Evolutionary conservation across 169 alveolate genomes (phyloP).

Genomic region (Plasmodium chabaudi): DNA sequence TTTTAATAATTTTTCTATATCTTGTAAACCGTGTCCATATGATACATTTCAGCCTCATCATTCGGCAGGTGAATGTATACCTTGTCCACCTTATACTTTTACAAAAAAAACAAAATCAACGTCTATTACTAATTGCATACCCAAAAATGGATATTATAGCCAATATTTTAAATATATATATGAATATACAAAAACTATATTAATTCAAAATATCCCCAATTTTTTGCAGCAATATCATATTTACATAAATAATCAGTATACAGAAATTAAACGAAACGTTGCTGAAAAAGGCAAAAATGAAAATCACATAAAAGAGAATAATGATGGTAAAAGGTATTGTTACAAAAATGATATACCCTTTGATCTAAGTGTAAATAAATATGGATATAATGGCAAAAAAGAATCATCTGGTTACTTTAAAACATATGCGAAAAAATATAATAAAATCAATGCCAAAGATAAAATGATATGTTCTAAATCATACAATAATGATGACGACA

Average conservation of each 20-base stretch:
- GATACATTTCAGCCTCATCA: slow-evolving; percentile 82
- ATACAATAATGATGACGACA: not conserved
- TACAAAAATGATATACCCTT: not conserved
- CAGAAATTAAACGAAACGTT: not conserved
- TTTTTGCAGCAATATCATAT: slow-evolving; percentile 48
- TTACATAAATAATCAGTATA: slow-evolving; percentile 25
- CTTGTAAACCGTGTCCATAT: slow-evolving; percentile 80
- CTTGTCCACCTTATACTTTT: slow-evolving; percentile 83
- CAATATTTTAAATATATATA: slow-evolving; percentile 31
- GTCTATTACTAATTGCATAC: slow-evolving; percentile 78
- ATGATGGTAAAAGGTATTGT: not conserved
- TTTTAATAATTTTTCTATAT: slow-evolving; percentile 66
- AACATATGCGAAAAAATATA: not conserved
- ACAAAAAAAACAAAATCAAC: slow-evolving; percentile 76
- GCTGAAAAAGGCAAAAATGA: not conserved
- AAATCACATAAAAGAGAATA: not conserved
- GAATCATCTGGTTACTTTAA: not conserved
- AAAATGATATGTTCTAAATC: not conserved
- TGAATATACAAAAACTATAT: slow-evolving; percentile 5
- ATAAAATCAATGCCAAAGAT: too few relatives aligned
- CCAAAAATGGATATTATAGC: slow-evolving; percentile 81
- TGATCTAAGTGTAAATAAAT: too few relatives aligned
- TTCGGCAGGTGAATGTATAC: slow-evolving; percentile 79
- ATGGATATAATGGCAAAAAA: not conserved
- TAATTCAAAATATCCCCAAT: slow-evolving; percentile 16